phyloP scores from a whole-genome alignment of 2,329 filamentous ascomycete species.

The Botrytis deweyae region DNA sequence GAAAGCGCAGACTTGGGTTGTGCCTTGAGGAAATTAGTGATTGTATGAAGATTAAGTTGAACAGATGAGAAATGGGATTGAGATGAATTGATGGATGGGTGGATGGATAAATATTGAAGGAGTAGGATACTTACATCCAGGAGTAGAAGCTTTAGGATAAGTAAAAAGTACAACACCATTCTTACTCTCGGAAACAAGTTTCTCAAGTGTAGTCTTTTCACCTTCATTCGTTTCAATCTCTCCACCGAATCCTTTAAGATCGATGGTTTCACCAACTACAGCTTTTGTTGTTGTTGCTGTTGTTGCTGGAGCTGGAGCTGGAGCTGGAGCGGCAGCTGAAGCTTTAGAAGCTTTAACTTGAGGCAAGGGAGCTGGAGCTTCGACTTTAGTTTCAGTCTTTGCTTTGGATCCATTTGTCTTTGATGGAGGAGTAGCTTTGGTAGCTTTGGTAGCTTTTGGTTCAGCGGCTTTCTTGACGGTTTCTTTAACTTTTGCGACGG shows the following conservation, averaged over 20 bases:
- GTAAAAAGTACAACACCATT: slow-evolving; percentile 89
- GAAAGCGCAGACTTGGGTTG: slow-evolving; percentile 89
- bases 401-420: slow-evolving; percentile 45
- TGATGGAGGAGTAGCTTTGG: slow-evolving; percentile 38
- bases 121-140: slow-evolving; percentile 69
- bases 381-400: slow-evolving; percentile 40
- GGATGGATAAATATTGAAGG: background rate
- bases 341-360: slow-evolving; percentile 38
- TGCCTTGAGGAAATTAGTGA: slow-evolving; percentile 59
- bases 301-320: slow-evolving; percentile 29
- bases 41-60: background rate
- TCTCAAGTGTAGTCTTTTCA: slow-evolving; percentile 72
- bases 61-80: background rate
- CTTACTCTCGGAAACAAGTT: slow-evolving; percentile 79
- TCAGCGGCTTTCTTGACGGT: slow-evolving; percentile 13
- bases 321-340: slow-evolving; percentile 27
- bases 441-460: slow-evolving; percentile 3
- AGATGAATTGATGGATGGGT: background rate
- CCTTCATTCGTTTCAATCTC: slow-evolving; percentile 86
- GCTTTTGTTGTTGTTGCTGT: slow-evolving; percentile 37
- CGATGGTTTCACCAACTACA: slow-evolving; percentile 55
- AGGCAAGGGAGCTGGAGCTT: slow-evolving; percentile 37
- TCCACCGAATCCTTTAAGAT: slow-evolving; percentile 60
- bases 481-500: slow-evolving; percentile 42
- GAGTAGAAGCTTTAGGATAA: slow-evolving; percentile 91